Percentiles rank a stretch among this genome's conserved stretches.
Conservation (phyloP, 2,329 filamentous ascomycete species). For the Alternaria viburni region DNA sequence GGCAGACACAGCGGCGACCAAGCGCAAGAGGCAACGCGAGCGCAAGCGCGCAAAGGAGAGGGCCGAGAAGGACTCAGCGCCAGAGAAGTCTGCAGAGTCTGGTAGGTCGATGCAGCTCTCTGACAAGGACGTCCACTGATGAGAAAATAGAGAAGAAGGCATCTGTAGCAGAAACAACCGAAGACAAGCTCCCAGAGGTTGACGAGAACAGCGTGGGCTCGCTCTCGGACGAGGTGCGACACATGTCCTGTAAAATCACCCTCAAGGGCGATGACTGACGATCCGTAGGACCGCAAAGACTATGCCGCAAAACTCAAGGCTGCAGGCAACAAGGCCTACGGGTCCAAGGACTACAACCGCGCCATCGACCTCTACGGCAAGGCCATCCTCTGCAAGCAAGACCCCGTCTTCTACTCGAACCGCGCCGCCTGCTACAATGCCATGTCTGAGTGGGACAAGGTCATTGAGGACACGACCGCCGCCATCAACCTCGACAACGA, state of each 20-base stretch:
- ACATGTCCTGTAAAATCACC: neutral
- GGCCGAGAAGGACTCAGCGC: constrained; percentile 57
- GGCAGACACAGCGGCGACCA: constrained; percentile 47
- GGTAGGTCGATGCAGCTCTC: constrained; percentile 26
- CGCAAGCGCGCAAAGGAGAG: constrained; percentile 84
- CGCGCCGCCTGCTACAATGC: constrained; percentile 97
- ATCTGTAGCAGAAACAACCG: constrained; percentile 44
- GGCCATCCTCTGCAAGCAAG: constrained; percentile 94
- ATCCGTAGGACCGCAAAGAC: constrained; percentile 75
- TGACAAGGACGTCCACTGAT: constrained; percentile 27
- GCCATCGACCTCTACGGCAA: constrained; percentile 96
- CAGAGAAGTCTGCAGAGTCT: constrained; percentile 37
- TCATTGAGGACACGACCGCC: constrained; percentile 94
- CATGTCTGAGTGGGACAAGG: constrained; percentile 90
- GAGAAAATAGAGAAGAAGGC: constrained; percentile 43
- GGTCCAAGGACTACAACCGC: constrained; percentile 88
- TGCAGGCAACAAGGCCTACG: constrained; percentile 95
- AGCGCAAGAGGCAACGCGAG: constrained; percentile 88
- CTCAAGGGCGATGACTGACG: constrained; percentile 29
- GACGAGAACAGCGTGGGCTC: constrained; percentile 53
- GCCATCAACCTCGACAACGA: constrained; percentile 91
- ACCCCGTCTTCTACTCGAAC: constrained; percentile 99
- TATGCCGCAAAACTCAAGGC: constrained; percentile 93
- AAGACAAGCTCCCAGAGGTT: constrained; percentile 58
- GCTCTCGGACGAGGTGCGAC: constrained; percentile 52